These are phyloP conservation scores for Fusarium sp. DNA, from an alignment of 2,329 filamentous ascomycete species.

Conservation along the genomic window DNA sequence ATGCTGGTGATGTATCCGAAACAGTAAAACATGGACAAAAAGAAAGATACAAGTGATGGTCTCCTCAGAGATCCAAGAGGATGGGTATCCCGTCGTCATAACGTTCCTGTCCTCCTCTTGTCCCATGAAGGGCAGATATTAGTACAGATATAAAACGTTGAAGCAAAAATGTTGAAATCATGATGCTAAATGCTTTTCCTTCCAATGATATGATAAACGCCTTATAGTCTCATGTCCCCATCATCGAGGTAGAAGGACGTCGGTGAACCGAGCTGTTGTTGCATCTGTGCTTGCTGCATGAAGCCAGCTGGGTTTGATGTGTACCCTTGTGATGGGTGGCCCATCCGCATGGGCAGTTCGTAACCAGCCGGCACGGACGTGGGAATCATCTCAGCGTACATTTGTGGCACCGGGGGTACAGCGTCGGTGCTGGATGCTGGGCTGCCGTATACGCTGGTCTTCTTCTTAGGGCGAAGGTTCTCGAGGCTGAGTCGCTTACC, in stretches of 20 bases:
- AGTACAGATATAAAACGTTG: conserved; percentile 39
- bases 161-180: conserved; percentile 25
- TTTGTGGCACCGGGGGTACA: conserved; percentile 44
- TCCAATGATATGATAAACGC: conserved; percentile 23
- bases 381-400: conserved; percentile 46
- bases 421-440: conserved; percentile 43
- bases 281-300: conserved; percentile 43
- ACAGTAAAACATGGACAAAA: conserved; percentile 18
- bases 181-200: conserved; percentile 37
- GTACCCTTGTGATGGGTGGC: conserved; percentile 36
- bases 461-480: conserved; percentile 52
- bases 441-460: conserved; percentile 48
- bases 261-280: conserved; percentile 45
- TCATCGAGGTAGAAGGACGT: conserved; percentile 46
- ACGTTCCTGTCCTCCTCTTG: conserved; percentile 40
- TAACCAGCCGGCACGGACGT: conserved; percentile 45
- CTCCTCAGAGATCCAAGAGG: conserved; percentile 39
- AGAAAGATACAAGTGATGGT: conserved; percentile 27
- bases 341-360: conserved; percentile 46
- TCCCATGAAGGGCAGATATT: conserved; percentile 35
- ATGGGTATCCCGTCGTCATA: conserved; percentile 44
- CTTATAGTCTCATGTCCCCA: conserved; percentile 44
- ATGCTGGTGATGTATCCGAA: conserved; percentile 24
- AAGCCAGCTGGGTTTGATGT: conserved; percentile 41
- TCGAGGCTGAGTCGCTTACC: conserved; percentile 53